Evolutionary conservation across 192 early-diverging fungal genomes (phyloP).

Genomic region (Anaeromyces robustus): DNA sequence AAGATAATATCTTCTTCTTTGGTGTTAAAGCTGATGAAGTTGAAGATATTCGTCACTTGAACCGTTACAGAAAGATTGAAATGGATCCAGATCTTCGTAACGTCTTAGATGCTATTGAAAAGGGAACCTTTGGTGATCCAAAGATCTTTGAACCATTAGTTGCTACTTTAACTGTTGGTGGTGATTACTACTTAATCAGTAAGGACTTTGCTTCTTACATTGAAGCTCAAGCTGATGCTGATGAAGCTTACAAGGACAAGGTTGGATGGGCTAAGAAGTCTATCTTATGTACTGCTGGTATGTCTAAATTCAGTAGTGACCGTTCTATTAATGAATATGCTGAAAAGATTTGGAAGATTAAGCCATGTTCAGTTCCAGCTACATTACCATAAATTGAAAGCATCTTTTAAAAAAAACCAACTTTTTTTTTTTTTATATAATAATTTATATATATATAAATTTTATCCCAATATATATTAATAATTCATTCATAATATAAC

Average conservation of each 20-base stretch:
- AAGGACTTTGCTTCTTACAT: constrained; percentile 80
- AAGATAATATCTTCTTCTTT: constrained; percentile 97
- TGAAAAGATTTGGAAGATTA: constrained; percentile 75
- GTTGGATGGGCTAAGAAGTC: constrained; percentile 72
- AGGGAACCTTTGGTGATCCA: constrained; percentile 66
- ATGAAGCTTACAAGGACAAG: constrained; percentile 71
- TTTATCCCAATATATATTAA: not conserved
- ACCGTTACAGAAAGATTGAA: constrained; percentile 61
- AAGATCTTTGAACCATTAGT: constrained; percentile 62
- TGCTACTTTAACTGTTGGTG: constrained; percentile 62
- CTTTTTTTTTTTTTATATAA: not conserved
- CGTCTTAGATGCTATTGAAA: constrained; percentile 67
- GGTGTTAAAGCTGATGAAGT: constrained; percentile 81
- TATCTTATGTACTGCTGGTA: constrained; percentile 56
- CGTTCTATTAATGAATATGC: constrained; percentile 87
- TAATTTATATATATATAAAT: not conserved
- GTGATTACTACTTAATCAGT: constrained; percentile 75
- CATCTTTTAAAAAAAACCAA: not conserved
- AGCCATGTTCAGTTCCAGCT: constrained; percentile 17
- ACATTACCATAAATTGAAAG: not conserved
- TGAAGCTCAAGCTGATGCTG: constrained; percentile 60
- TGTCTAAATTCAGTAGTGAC: constrained; percentile 82
- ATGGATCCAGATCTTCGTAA: constrained; percentile 65
- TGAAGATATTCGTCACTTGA: constrained; percentile 82
- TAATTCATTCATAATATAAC: not conserved